Evolutionary conservation across 495 filamentous ascomycete genomes (phyloP), one percentile per base, ranked within the genome.

Genomic region (Chaetomium cochliodes): DNA sequence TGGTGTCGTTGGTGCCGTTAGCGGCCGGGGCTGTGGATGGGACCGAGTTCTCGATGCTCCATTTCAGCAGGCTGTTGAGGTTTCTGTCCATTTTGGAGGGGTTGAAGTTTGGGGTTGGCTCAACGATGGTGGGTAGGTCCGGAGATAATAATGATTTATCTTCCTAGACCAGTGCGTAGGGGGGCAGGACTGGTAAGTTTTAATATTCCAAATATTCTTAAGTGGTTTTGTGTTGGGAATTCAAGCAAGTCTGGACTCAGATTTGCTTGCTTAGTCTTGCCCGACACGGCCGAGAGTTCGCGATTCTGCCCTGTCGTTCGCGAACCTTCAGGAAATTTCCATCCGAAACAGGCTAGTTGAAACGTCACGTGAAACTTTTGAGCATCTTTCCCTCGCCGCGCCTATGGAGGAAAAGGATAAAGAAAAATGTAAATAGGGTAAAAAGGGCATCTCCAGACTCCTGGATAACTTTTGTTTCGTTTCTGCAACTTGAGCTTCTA

Each of bases 21-120:
- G 73, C 72, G 60, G 76, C 76, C 56, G 82, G 72, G 64, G 80
- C 80, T 65, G 79, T 81, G 42, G 70, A 63, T 28, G 73, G 70
- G 5, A 59, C 20, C 13, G 68, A 88, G 79, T 97, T 91, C 73
- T 96, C 85, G 76, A 98, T 88, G 76, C 89, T 83, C 94, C 94
- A 98, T 86, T 91, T 91, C 61, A 98, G 88, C 79, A 98, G 90
- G 67, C 88, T 82, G 75, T 77, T 84, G 60, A 86, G 78, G 65
- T 77, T 78, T 63, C 72, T 74, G 59, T 81, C 79, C 74, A 79
- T 80, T 60, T 62, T 75, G 62, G 20, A 46, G 59, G 49, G 41
- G 65, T 58, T 44, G 54, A 51, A 1, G 37, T 2, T 50, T 50
- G 18, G 8, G 12, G 20, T n/a, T 20, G 46, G n/a, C 5, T 39